Evolutionary conservation across 495 filamentous ascomycete genomes (phyloP).

Genomic region (Talaromyces nanjingensis): DNA sequence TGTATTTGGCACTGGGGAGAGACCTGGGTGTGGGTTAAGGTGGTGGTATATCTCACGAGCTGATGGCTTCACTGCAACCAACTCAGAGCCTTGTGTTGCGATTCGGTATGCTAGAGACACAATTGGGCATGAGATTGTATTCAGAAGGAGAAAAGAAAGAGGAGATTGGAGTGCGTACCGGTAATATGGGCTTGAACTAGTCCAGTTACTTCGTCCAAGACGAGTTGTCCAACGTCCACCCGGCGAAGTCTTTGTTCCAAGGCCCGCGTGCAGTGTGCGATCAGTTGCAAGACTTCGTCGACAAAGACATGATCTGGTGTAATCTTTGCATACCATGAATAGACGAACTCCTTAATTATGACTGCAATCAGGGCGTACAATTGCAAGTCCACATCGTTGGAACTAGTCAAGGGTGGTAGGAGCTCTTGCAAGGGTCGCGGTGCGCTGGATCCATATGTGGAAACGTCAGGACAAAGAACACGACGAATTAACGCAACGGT

Average conservation of each 20-base stretch:
- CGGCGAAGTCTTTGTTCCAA: conserved; percentile 78
- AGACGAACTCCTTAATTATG: conserved; percentile 79
- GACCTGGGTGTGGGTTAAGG: conserved; percentile 68
- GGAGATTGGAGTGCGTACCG: conserved; percentile 48
- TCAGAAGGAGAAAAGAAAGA: conserved; percentile 10
- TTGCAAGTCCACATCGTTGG: conserved; percentile 85
- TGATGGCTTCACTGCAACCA: conserved; percentile 31
- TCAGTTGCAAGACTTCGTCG: conserved; percentile 77
- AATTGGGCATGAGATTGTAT: neutral
- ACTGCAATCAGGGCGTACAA: conserved; percentile 88
- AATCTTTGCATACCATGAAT: conserved; percentile 88
- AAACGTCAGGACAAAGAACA: conserved; percentile 53
- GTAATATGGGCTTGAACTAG: conserved; percentile 72
- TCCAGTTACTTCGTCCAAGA: conserved; percentile 85
- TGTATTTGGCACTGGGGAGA: conserved; percentile 65
- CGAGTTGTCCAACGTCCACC: conserved; percentile 71
- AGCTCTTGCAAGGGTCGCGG: conserved; percentile 64
- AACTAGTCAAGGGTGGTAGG: conserved; percentile 84
- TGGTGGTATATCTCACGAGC: conserved; percentile 70
- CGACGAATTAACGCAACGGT: conserved; percentile 57
- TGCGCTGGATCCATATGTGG: conserved; percentile 32
- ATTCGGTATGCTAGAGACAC: conserved; percentile 41
- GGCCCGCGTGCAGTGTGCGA: conserved; percentile 82
- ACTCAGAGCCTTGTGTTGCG: conserved; percentile 45
- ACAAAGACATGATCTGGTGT: conserved; percentile 83